Conservation (phyloP, 1,284 basidiomycete species). For the Ceratobasidium sp. region DNA sequence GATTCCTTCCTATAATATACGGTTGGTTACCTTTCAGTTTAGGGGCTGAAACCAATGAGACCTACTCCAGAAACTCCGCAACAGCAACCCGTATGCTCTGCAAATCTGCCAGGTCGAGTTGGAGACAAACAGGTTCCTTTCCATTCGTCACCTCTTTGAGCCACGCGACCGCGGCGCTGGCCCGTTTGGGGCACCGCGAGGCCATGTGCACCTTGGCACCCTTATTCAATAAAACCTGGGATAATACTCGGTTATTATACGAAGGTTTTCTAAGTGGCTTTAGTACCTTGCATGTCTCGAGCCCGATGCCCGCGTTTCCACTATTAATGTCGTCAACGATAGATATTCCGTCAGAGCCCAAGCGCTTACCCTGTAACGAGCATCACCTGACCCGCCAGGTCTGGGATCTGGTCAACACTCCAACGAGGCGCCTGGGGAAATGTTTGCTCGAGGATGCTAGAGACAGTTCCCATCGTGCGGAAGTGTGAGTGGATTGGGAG, state of each 20-base stretch:
- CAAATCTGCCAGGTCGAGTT: conserved; percentile 30
- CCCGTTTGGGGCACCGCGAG: conserved; percentile 43
- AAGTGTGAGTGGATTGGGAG: neutral
- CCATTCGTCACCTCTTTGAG: conserved; percentile 38
- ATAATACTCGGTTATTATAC: too few species aligned
- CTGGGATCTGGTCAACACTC: conserved; percentile 45
- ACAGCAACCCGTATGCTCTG: conserved; percentile 20
- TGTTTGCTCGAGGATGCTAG: conserved; percentile 37
- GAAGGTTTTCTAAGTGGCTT: neutral
- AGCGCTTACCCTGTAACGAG: conserved; percentile 45
- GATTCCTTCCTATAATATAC: conserved; percentile 36
- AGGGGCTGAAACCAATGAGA: neutral
- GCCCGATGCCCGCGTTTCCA: conserved; percentile 38
- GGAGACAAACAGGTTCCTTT: neutral
- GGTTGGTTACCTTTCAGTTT: neutral
- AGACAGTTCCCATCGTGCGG: conserved; percentile 21
- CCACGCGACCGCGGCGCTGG: conserved; percentile 44
- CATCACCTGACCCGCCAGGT: conserved; percentile 47
- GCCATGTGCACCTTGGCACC: conserved; percentile 51
- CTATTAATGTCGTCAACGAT: neutral
- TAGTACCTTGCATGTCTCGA: conserved; percentile 36
- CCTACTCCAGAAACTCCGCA: neutral
- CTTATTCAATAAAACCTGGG: conserved; percentile 41
- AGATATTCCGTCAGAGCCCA: neutral
- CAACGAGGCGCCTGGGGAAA: conserved; percentile 45